Percentiles rank a stretch among this genome's conserved stretches.
Evolutionary conservation across 2,329 filamentous ascomycete genomes (phyloP).

Genomic region (Tympanopsis confertula): DNA sequence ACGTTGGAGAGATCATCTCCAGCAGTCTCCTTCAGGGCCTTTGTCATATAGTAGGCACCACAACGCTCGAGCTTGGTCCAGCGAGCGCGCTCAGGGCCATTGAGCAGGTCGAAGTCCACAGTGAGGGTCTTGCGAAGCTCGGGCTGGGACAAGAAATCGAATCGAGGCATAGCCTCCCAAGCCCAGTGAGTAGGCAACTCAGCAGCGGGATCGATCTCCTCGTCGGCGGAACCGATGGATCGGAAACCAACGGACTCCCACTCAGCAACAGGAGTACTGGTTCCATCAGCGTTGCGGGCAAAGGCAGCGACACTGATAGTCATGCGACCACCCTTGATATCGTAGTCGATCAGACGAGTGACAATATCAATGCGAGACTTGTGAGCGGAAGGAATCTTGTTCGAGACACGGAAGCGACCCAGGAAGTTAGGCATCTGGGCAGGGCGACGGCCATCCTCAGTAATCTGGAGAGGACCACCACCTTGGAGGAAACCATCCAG

Average conservation of each 20-base stretch:
- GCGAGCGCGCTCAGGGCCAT: slow-evolving; percentile 10
- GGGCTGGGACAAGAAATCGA: slow-evolving; percentile 8
- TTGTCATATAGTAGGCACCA: slow-evolving; percentile 9
- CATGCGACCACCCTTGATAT: slow-evolving; percentile 12
- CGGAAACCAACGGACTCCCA: slow-evolving; percentile 11
- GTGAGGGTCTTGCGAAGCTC: slow-evolving; percentile 13
- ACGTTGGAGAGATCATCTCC: slow-evolving; percentile 7
- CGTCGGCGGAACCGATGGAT: too few relatives aligned
- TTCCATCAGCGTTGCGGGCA: slow-evolving; percentile 3
- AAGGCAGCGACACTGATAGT: slow-evolving; percentile 14
- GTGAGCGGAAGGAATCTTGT: slow-evolving; percentile 10
- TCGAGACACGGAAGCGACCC: slow-evolving; percentile 15
- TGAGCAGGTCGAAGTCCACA: slow-evolving; percentile 12
- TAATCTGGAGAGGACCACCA: slow-evolving; percentile 9
- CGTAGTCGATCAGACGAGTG: slow-evolving; percentile 10
- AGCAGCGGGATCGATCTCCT: slow-evolving; percentile 6
- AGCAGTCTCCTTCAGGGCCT: slow-evolving; percentile 8
- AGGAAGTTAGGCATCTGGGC: slow-evolving; percentile 18
- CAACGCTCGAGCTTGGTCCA: slow-evolving; percentile 6
- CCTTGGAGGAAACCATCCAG: slow-evolving; percentile 15
- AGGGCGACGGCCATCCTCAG: slow-evolving; percentile 9
- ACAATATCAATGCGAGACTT: slow-evolving; percentile 10
- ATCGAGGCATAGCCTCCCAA: slow-evolving; percentile 11
- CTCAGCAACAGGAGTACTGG: slow-evolving; percentile 8
- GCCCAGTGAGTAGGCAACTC: slow-evolving; percentile 11